Base-by-base conservation (phyloP, 2,329 filamentous ascomycete species). In the Hortaea werneckii region DNA sequence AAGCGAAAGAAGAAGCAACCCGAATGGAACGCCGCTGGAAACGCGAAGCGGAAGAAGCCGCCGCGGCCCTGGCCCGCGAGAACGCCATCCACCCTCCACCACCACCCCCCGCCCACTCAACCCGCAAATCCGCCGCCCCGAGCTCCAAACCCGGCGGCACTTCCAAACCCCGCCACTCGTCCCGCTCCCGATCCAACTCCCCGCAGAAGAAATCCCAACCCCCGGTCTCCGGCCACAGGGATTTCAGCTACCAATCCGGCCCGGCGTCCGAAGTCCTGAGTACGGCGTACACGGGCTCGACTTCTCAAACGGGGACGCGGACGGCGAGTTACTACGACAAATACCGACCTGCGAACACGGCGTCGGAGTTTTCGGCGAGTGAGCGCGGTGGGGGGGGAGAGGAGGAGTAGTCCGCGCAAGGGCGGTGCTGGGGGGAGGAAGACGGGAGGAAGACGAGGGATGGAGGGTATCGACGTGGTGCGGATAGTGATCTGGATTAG, bases 1-100 rank as follows among this genome's bases (percentile, higher is more conserved):
- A 54, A 43, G 63, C 61, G 13, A 54, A 57, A 40, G 57, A 68
- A 55, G 65, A 68, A 56, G 65, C 63, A 11, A 58, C 59, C 5
- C 54, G 56, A 11, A 65, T 65, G 63, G 64, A 65, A 45, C 56
- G 62, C 28, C 60, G 62, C 45, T 66, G 65, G 65, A 58, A 63
- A 48, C 51, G 56, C 38, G 62, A 65, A 54, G 56, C 71, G 61
- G 65, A 70, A 61, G 60, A 58, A 50, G 59, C 61, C 28, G 60
- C 63, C n/a, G 56, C 58, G 45, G 60, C 55, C 47, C 56, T 60
- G 42, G 61, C 59, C n/a, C 58, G 52, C 37, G 62, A 64, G 47
- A 56, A 58, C 48, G 57, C 49, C 55, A 48, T 38, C 34, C 52
- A 43, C 29, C 54, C 43, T 11, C 57, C 52, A 37, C 50, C 56